These are phyloP conservation scores for Phytomonas sp. DNA, from an alignment of 208 protist genomes.

Conservation along the genomic window DNA sequence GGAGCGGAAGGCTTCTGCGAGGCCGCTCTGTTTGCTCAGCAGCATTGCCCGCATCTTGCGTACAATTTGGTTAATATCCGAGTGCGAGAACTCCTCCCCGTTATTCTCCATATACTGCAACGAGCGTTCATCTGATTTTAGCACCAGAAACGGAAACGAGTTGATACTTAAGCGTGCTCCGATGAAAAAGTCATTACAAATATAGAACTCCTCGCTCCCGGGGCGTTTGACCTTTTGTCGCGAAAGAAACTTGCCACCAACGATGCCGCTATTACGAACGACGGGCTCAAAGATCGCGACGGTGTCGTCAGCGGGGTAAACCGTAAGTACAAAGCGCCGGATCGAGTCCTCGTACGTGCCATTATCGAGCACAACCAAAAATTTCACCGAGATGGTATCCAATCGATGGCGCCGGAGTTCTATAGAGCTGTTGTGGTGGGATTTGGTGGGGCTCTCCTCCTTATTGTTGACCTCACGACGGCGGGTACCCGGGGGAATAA, in stretches of 20 bases:
- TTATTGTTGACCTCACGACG: conserved; percentile 87
- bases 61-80: conserved; percentile 85
- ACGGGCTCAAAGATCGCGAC: conserved; percentile 88
- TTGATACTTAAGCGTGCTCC: conserved; percentile 75
- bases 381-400: conserved; percentile 81
- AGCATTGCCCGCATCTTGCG: conserved; percentile 87
- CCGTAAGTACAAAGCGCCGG: conserved; percentile 86
- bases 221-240: conserved; percentile 61
- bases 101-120: conserved; percentile 91
- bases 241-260: conserved; percentile 92
- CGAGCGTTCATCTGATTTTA: conserved; percentile 82
- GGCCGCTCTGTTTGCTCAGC: conserved; percentile 55
- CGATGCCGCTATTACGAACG: conserved; percentile 90
- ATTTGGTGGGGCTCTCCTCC: conserved; percentile 61
- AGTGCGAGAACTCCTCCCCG: conserved; percentile 67
- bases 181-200: conserved; percentile 82
- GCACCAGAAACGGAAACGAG: conserved; percentile 71
- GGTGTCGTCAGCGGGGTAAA: conserved; percentile 91
- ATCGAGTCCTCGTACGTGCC: conserved; percentile 70
- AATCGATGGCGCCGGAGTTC: conserved; percentile 84
- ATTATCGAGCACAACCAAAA: conserved; percentile 83
- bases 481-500: conserved; percentile 47
- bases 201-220: conserved; percentile 32
- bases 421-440: conserved; percentile 41
- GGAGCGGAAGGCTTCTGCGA: conserved; percentile 67